These are phyloP conservation scores for Nemania abortiva DNA, from an alignment of 2,329 filamentous ascomycete species.

Conservation along the genomic window DNA sequence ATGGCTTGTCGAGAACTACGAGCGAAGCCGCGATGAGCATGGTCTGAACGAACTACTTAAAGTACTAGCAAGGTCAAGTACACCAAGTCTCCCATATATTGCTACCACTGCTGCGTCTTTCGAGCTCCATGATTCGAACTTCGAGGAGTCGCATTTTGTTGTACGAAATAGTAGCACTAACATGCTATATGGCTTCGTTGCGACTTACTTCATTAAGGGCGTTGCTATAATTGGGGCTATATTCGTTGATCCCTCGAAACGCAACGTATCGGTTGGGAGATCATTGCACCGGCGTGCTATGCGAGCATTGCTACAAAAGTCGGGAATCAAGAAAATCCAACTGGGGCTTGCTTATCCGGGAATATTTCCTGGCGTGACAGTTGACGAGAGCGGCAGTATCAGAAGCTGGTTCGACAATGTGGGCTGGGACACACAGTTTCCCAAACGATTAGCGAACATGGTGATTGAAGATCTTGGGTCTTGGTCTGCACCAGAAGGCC, in stretches of 20 bases:
- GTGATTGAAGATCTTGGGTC: constrained; percentile 76
- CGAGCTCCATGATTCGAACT: constrained; percentile 74
- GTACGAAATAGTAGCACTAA: constrained; percentile 94
- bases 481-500: constrained; percentile 82
- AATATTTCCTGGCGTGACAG: constrained; percentile 87
- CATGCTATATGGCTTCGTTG: constrained; percentile 90
- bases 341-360: constrained; percentile 84
- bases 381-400: constrained; percentile 61
- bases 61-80: constrained; percentile 74
- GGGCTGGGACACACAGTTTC: constrained; percentile 82
- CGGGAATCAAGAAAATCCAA: constrained; percentile 82
- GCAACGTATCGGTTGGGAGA: constrained; percentile 89
- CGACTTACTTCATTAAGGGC: constrained; percentile 81
- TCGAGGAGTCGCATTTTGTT: constrained; percentile 88
- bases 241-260: constrained; percentile 88
- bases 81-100: constrained; percentile 76
- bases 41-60: constrained; percentile 82
- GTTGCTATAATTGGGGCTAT: constrained; percentile 84
- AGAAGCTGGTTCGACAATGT: constrained; percentile 89
- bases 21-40: constrained; percentile 78
- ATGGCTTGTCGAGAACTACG: constrained; percentile 93
- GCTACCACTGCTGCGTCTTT: constrained; percentile 81
- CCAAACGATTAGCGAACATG: constrained; percentile 73
- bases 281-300: constrained; percentile 90
- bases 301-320: constrained; percentile 75